Evolutionary conservation across 1,284 basidiomycete genomes (phyloP).

Genomic region (Fomes fomentarius): DNA sequence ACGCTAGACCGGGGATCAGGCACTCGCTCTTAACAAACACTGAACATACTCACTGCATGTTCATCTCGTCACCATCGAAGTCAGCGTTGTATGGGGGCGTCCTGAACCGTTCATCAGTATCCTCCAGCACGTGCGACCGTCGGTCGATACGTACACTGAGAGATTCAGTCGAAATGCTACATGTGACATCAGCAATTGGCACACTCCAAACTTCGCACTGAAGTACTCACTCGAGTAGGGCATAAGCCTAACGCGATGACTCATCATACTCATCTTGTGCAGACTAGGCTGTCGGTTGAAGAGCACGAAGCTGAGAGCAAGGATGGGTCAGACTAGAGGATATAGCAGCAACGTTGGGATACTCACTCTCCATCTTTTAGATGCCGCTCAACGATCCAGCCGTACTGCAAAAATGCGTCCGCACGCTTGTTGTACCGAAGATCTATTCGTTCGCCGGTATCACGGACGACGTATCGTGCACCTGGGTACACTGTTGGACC

Average conservation of each 20-base stretch:
- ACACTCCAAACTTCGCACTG: neutral
- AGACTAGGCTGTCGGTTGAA: slow-evolving; percentile 99
- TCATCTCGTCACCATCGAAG: slow-evolving; percentile 99
- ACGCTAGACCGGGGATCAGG: slow-evolving; percentile 56
- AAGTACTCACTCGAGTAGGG: slow-evolving; percentile 91
- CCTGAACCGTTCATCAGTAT: slow-evolving; percentile 39
- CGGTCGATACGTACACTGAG: slow-evolving; percentile 76
- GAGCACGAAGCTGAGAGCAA: slow-evolving; percentile 78
- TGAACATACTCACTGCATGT: slow-evolving; percentile 85
- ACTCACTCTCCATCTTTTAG: slow-evolving; percentile 96
- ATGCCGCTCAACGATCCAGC: slow-evolving; percentile 99
- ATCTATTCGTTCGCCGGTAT: slow-evolving; percentile 98
- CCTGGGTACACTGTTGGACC: slow-evolving; percentile 97
- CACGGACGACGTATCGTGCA: slow-evolving; percentile 95
- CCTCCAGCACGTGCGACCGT: neutral
- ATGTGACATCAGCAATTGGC: slow-evolving; percentile 32
- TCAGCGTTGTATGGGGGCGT: slow-evolving; percentile 95
- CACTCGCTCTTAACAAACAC: neutral
- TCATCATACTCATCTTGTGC: slow-evolving; percentile 99
- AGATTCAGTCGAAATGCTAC: slow-evolving; percentile 95
- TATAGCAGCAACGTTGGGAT: neutral
- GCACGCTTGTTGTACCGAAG: slow-evolving; percentile 96
- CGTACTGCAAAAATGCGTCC: slow-evolving; percentile 97
- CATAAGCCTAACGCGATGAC: slow-evolving; percentile 97
- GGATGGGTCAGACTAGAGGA: neutral